A percentile compares a stretch with the other conserved stretches of the same genome.
phyloP scores from a whole-genome alignment of 257 asterid species.

The Ocimum tenuiflorum region DNA sequence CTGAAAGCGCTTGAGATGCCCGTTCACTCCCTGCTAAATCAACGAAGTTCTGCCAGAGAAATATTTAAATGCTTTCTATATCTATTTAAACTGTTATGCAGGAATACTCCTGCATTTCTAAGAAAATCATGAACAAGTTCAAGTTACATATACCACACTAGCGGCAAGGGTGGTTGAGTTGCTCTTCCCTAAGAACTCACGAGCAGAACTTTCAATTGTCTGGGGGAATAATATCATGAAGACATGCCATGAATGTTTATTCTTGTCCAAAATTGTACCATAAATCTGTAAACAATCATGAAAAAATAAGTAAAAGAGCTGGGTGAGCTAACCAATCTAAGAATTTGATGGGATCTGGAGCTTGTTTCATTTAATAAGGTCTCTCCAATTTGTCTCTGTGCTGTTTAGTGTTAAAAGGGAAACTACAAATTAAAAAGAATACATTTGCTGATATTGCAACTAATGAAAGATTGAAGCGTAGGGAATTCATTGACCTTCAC shows the following conservation, averaged over 20 bases:
- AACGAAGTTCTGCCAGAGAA: constrained; percentile 71
- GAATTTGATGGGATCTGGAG: constrained; percentile 99
- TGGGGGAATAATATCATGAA: constrained; percentile 28
- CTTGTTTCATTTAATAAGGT: constrained; percentile 85
- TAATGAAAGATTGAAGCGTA: neutral
- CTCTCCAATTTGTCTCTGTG: constrained; percentile 85
- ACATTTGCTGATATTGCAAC: neutral
- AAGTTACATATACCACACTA: constrained; percentile 64
- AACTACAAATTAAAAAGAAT: neutral
- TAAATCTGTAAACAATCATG: neutral
- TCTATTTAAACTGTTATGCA: constrained; percentile 13
- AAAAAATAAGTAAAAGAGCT: constrained; percentile 13
- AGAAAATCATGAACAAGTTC: constrained; percentile 18
- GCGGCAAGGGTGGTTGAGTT: constrained; percentile 97
- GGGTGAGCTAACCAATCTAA: constrained; percentile 63
- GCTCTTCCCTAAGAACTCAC: constrained; percentile 88
- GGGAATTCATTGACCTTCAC: constrained; percentile 54
- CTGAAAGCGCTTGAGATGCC: constrained; percentile 71
- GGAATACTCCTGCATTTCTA: neutral
- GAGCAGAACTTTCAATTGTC: constrained; percentile 98
- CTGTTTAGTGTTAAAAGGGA: constrained; percentile 33
- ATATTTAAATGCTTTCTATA: constrained; percentile 14
- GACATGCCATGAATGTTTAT: neutral
- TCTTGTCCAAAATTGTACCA: neutral
- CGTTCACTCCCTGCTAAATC: constrained; percentile 94